A percentile compares a stretch with the other conserved stretches of the same genome.
phyloP scores from a whole-genome alignment of 805 yeast species.

The Starmerella bombicola region DNA sequence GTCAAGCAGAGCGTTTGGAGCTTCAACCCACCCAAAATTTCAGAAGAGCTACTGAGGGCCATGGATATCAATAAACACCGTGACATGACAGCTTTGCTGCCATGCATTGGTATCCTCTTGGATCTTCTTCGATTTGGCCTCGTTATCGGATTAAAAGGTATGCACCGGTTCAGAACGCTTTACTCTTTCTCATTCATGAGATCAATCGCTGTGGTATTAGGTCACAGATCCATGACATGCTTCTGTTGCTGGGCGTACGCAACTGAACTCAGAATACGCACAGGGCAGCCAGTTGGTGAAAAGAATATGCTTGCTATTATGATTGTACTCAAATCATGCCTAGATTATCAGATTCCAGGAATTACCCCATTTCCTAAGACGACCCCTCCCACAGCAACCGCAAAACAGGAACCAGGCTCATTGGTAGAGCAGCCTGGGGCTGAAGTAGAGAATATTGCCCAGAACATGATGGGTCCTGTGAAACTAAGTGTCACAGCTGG shows the following conservation, averaged over 20 bases:
- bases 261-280: not conserved
- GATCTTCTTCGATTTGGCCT: slow-evolving; percentile 1
- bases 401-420: not conserved
- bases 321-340: not conserved
- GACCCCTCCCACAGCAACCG: not conserved
- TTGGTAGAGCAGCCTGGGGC: not conserved
- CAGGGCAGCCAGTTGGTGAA: not conserved
- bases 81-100: not conserved
- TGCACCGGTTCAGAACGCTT: not conserved
- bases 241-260: slow-evolving; percentile 2
- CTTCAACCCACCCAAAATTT: not conserved
- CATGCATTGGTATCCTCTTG: not conserved
- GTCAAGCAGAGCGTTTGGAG: not conserved
- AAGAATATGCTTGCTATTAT: not conserved
- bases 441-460: not conserved
- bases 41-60: not conserved
- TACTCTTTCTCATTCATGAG: not conserved
- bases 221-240: not conserved
- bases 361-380: not conserved
- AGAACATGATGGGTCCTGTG: not conserved
- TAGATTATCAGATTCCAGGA: not conserved
- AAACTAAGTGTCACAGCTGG: not conserved
- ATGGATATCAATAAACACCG: not conserved
- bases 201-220: not conserved
- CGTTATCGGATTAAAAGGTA: not conserved